A percentile compares a stretch with the other conserved stretches of the same genome.
Conservation (phyloP, 1,139 yeast species). For the Blastobotrys buckinghamii region DNA sequence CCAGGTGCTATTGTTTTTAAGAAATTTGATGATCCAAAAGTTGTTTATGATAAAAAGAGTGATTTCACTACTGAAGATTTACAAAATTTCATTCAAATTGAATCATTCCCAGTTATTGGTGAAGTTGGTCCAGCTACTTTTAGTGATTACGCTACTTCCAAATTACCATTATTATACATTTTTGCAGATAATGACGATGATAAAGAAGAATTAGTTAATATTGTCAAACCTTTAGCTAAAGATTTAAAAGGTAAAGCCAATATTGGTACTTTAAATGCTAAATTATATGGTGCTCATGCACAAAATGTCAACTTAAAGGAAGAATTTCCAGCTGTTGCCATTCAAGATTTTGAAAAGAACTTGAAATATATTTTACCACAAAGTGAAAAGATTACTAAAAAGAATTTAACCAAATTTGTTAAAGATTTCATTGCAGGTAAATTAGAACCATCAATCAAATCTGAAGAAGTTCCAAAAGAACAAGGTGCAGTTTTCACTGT, state of each 20-base stretch:
- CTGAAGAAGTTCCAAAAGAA: constrained; percentile 79
- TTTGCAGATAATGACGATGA: constrained; percentile 71
- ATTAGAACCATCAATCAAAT: constrained; percentile 68
- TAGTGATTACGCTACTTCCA: constrained; percentile 63
- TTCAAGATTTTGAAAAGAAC: constrained; percentile 65
- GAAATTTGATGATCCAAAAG: constrained; percentile 38
- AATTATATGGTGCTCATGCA: constrained; percentile 81
- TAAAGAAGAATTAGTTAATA: constrained; percentile 48
- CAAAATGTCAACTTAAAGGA: constrained; percentile 79
- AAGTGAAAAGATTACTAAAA: constrained; percentile 38
- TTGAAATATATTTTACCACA: constrained; percentile 62
- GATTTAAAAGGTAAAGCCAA: constrained; percentile 73
- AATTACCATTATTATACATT: constrained; percentile 79
- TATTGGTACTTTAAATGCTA: constrained; percentile 85
- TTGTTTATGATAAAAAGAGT: constrained; percentile 33
- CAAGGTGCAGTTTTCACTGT: constrained; percentile 72
- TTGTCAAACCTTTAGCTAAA: constrained; percentile 61
- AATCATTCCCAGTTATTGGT: constrained; percentile 83
- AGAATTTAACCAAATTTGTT: constrained; percentile 54
- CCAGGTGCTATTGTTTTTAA: constrained; percentile 48
- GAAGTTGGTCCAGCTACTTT: constrained; percentile 84
- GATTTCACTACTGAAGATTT: constrained; percentile 35
- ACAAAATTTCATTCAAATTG: constrained; percentile 53
- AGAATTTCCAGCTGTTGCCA: constrained; percentile 84
- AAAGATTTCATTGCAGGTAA: constrained; percentile 58